Percentiles rank a stretch among this genome's conserved stretches.
phyloP scores from a whole-genome alignment of 495 filamentous ascomycete species.

The Penicillium mononematosum region DNA sequence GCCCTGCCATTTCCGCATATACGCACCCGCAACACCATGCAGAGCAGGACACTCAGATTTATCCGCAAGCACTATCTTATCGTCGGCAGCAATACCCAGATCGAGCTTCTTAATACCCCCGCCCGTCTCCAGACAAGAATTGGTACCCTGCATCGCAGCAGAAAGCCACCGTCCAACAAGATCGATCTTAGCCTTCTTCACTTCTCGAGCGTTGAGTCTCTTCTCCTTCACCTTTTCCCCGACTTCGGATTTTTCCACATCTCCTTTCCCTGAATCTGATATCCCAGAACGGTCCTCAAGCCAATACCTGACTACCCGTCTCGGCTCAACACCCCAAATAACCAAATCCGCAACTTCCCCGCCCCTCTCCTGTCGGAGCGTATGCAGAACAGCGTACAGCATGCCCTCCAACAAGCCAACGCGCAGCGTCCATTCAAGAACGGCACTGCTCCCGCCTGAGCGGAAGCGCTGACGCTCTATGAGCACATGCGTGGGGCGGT shows the following conservation, averaged over 20 bases:
- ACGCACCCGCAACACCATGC: slow-evolving; percentile 41
- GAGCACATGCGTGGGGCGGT: slow-evolving; percentile 67
- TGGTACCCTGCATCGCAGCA: not conserved
- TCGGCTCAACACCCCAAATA: slow-evolving; percentile 43
- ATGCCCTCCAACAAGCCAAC: slow-evolving; percentile 91
- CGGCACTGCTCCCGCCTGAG: slow-evolving; percentile 56
- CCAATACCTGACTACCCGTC: slow-evolving; percentile 43
- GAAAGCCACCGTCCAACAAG: slow-evolving; percentile 58
- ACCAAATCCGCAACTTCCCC: slow-evolving; percentile 18
- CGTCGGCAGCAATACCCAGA: not conserved
- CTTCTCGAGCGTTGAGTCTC: slow-evolving; percentile 30
- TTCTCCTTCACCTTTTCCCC: slow-evolving; percentile 27
- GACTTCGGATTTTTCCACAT: slow-evolving; percentile 10
- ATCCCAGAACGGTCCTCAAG: slow-evolving; percentile 8
- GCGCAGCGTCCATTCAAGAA: slow-evolving; percentile 86
- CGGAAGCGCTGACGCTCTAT: slow-evolving; percentile 92
- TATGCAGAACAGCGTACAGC: slow-evolving; percentile 72
- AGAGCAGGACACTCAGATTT: slow-evolving; percentile 37
- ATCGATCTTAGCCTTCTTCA: slow-evolving; percentile 65
- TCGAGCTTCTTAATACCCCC: not conserved
- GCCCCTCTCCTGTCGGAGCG: slow-evolving; percentile 46
- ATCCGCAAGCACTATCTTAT: slow-evolving; percentile 27
- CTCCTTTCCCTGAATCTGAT: not conserved
- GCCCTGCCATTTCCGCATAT: slow-evolving; percentile 46
- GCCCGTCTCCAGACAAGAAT: not conserved